Conservation (phyloP, 441 rosid genomes). For the Erysimum cheiri region DNA sequence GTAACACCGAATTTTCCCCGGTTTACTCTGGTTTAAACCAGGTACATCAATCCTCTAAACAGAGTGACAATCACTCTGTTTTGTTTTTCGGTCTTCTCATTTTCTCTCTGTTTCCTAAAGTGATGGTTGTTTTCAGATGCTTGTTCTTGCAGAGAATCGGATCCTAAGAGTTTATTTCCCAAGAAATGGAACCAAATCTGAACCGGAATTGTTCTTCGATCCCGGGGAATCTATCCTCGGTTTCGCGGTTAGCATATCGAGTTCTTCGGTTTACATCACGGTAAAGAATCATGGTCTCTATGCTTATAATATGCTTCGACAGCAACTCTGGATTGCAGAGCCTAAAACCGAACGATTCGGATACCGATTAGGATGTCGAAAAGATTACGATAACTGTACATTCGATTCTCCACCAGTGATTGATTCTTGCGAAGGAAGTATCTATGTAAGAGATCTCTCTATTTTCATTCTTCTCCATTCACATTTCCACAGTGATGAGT, state of each 20-base stretch:
- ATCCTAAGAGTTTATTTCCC: slow-evolving; percentile 57
- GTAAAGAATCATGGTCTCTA: slow-evolving; percentile 67
- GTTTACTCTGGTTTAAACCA: slow-evolving; percentile 63
- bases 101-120: slow-evolving; percentile 25
- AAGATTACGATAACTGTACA: slow-evolving; percentile 59
- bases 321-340: slow-evolving; percentile 78
- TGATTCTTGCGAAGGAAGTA: slow-evolving; percentile 76
- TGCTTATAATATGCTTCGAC: slow-evolving; percentile 48
- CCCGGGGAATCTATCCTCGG: slow-evolving; percentile 70
- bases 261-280: slow-evolving; percentile 66
- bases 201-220: slow-evolving; percentile 61
- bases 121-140: slow-evolving; percentile 56
- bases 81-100: not conserved
- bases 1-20: slow-evolving; percentile 59
- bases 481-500: not conserved
- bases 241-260: slow-evolving; percentile 63
- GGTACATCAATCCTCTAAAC: slow-evolving; percentile 44
- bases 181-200: slow-evolving; percentile 51
- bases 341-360: slow-evolving; percentile 64
- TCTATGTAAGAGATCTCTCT: slow-evolving; percentile 62
- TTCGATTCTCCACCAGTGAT: slow-evolving; percentile 72
- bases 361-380: slow-evolving; percentile 72
- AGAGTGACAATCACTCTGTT: slow-evolving; percentile 6
- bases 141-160: slow-evolving; percentile 75
- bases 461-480: not conserved